A percentile compares a stretch with the other conserved stretches of the same genome.
Evolutionary conservation across 768 basidiomycete species (phyloP).

Genomic region (Phanerodontia chrysosporium): DNA sequence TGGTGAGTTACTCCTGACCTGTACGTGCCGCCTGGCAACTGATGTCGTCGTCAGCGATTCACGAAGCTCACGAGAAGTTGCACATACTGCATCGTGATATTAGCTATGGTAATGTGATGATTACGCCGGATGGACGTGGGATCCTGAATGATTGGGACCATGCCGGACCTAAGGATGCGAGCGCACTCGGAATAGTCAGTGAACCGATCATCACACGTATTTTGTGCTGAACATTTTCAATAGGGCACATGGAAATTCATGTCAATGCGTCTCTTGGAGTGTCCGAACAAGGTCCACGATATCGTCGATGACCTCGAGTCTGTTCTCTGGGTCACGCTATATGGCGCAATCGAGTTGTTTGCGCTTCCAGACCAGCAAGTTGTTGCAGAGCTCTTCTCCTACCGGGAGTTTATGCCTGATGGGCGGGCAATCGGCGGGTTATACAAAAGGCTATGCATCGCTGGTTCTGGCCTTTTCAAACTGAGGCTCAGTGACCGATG

Average conservation of each 20-base stretch:
- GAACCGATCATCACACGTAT: too few relatives aligned
- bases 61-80: background rate
- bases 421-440: background rate
- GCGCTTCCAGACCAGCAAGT: background rate
- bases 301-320: slow-evolving; percentile 10
- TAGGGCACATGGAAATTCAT: slow-evolving; percentile 13
- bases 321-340: slow-evolving; percentile 3
- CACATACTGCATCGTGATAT: slow-evolving; percentile 10
- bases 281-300: background rate
- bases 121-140: background rate
- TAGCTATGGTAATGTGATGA: slow-evolving; percentile 5
- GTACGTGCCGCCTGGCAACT: background rate
- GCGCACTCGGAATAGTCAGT: background rate
- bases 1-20: background rate
- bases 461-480: background rate
- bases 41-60: background rate
- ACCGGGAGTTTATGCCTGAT: background rate
- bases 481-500: background rate
- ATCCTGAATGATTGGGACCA: slow-evolving; percentile 14
- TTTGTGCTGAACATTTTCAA: background rate
- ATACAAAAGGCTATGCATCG: background rate
- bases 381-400: background rate
- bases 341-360: background rate
- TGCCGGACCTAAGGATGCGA: background rate
- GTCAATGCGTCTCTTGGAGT: background rate